Base-by-base conservation (phyloP, 805 yeast species). In the Ogataea parapolymorpha region DNA sequence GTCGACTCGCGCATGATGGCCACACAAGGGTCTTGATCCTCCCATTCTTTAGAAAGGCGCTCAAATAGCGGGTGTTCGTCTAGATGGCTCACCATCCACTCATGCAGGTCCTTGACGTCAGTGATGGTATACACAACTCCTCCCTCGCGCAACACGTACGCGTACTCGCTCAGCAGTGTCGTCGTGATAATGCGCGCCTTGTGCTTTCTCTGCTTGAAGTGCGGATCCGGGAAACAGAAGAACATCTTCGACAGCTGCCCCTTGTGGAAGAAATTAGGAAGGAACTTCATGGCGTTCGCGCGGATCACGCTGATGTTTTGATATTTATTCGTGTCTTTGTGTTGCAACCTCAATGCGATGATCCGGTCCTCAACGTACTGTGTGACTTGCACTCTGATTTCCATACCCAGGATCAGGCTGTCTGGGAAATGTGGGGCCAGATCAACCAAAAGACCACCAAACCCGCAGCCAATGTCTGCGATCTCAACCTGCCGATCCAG, bases 171-270 rank as follows among this genome's bases (percentile, higher is more conserved):
- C 41, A 89, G 71, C 46, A 93, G 68, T 2, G 98, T 91, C 50
- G 80, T 82, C 40, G 99, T 90, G 50, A 93, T 78, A 58, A 93
- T 93, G 69, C 99, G 76, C 6, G 97, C 97, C 72, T 93, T 93
- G 67, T 93, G 99, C 61, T 93, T 93, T 59, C 98, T 75, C 65
- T 88, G 95, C 62, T 93, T 93, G 72, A 93, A 93, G 64, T 93
- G 99, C 6, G 99, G 99, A 65, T 93, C 99, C n/a, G 99, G 99
- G 75, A 93, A 93, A 63, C 99, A 93, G 70, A 93, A 93, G 68
- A 93, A 93, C 77, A 93, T 86, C 70, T 91, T 93, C 25, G 82
- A 78, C 37, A 90, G 68, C 61, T 89, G 97, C 6, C 80, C 80
- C 62, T 83, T 83, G 43, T 73, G 70, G 67, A 93, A 93, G 63